phyloP scores from a whole-genome alignment of 2,329 filamentous ascomycete genomes.

The Arthrobotrys pseudoclavata region DNA sequence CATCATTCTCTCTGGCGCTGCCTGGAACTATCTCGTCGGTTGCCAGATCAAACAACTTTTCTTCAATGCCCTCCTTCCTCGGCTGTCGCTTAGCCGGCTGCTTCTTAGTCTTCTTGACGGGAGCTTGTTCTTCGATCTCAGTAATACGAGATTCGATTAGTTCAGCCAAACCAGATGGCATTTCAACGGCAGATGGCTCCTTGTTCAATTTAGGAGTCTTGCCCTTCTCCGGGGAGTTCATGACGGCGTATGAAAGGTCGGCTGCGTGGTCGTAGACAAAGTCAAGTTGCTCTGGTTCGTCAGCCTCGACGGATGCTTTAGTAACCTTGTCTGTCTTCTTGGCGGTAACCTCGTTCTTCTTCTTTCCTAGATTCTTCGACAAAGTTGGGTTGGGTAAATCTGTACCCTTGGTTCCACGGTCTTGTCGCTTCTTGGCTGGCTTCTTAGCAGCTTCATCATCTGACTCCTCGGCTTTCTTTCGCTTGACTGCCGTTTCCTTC shows the following conservation, averaged over 20 bases:
- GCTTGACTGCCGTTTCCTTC: slow-evolving; percentile 24
- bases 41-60: background rate
- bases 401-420: slow-evolving; percentile 27
- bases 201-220: slow-evolving; percentile 29
- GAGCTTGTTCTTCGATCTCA: slow-evolving; percentile 48
- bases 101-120: slow-evolving; percentile 38
- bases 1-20: slow-evolving; percentile 21
- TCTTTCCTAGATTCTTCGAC: background rate
- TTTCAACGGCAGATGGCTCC: slow-evolving; percentile 51
- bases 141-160: slow-evolving; percentile 52
- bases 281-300: slow-evolving; percentile 21
- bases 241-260: slow-evolving; percentile 44
- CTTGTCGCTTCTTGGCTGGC: slow-evolving; percentile 36
- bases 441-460: slow-evolving; percentile 23
- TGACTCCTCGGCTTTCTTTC: slow-evolving; percentile 32
- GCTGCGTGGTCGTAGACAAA: slow-evolving; percentile 49
- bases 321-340: slow-evolving; percentile 5
- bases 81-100: slow-evolving; percentile 22
- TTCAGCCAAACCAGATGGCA: slow-evolving; percentile 45
- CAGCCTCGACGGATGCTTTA: slow-evolving; percentile 10
- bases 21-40: background rate
- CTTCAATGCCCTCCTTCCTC: background rate
- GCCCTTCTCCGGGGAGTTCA: slow-evolving; percentile 28
- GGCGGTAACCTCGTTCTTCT: background rate
- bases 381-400: slow-evolving; percentile 13